Conservation (phyloP, 1,284 basidiomycete genomes). For the Trichosporon ovoides region DNA sequence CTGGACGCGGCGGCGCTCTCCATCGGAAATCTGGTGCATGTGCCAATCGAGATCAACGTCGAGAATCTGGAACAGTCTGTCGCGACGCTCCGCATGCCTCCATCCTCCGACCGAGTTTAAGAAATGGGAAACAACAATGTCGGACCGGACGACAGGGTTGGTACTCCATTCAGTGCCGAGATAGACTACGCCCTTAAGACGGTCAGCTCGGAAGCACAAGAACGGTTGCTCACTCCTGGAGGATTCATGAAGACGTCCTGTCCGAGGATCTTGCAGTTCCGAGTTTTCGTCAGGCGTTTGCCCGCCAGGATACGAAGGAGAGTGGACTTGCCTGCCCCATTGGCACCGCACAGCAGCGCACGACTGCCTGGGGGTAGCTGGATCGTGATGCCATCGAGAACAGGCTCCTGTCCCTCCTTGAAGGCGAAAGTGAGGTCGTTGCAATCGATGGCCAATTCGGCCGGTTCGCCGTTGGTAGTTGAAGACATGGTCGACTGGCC, state of each 20-base stretch:
- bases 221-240: constrained; percentile 44
- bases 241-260: constrained; percentile 72
- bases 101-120: constrained; percentile 94
- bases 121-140: constrained; percentile 83
- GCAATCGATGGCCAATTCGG: constrained; percentile 54
- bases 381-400: constrained; percentile 64
- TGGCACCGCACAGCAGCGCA: constrained; percentile 82
- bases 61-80: constrained; percentile 79
- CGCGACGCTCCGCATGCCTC: constrained; percentile 80
- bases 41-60: constrained; percentile 86
- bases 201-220: not conserved
- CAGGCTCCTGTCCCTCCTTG: constrained; percentile 42
- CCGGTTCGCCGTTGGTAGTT: not conserved
- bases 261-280: constrained; percentile 67
- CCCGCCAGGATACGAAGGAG: constrained; percentile 90
- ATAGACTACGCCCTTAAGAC: constrained; percentile 66
- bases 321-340: constrained; percentile 94
- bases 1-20: constrained; percentile 88
- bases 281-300: constrained; percentile 68
- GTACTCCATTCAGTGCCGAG: constrained; percentile 91
- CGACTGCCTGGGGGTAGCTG: constrained; percentile 66
- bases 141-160: constrained; percentile 91
- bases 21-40: constrained; percentile 78
- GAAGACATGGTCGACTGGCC: constrained; percentile 11
- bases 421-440: constrained; percentile 63